These are phyloP conservation scores for Mikania micrantha DNA, from an alignment of 129 eudicot species.

Conservation along the genomic window DNA sequence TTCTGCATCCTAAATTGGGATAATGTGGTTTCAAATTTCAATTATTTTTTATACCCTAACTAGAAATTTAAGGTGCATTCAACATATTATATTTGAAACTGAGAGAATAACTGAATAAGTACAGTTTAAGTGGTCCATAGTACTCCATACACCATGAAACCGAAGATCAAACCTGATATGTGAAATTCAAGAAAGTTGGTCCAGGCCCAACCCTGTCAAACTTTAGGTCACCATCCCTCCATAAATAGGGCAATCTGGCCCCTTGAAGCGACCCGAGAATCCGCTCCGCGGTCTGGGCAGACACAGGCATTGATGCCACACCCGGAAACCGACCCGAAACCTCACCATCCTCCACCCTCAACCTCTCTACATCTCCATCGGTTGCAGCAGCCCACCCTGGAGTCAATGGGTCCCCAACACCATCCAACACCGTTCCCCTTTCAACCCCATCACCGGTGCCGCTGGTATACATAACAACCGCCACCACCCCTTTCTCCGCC, in stretches of 20 bases:
- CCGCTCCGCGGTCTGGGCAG: constrained; percentile 48
- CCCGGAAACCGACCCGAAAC: constrained; percentile 49
- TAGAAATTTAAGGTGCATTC: not conserved
- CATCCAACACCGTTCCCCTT: constrained; percentile 82
- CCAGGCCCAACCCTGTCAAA: constrained; percentile 68
- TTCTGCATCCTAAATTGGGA: too few species aligned
- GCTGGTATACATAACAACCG: constrained; percentile 74
- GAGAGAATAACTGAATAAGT: too few species aligned
- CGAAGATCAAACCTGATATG: constrained; percentile 43
- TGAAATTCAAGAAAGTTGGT: constrained; percentile 60
- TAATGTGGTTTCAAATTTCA: too few species aligned
- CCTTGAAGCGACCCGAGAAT: constrained; percentile 61
- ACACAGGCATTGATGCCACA: constrained; percentile 72
- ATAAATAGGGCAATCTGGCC: constrained; percentile 33
- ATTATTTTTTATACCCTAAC: not conserved
- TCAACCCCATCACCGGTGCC: constrained; percentile 58
- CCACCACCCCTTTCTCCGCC: constrained; percentile 68
- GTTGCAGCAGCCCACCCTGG: constrained; percentile 76
- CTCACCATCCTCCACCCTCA: constrained; percentile 35
- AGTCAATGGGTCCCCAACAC: constrained; percentile 78
- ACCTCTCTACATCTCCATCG: constrained; percentile 40
- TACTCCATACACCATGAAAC: not conserved
- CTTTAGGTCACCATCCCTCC: constrained; percentile 15
- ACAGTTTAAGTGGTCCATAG: constrained; percentile 23
- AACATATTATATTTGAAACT: constrained; percentile 13